phyloP scores from a whole-genome alignment of 2,329 filamentous ascomycete species.

The Ilyonectria mors-panacis region DNA sequence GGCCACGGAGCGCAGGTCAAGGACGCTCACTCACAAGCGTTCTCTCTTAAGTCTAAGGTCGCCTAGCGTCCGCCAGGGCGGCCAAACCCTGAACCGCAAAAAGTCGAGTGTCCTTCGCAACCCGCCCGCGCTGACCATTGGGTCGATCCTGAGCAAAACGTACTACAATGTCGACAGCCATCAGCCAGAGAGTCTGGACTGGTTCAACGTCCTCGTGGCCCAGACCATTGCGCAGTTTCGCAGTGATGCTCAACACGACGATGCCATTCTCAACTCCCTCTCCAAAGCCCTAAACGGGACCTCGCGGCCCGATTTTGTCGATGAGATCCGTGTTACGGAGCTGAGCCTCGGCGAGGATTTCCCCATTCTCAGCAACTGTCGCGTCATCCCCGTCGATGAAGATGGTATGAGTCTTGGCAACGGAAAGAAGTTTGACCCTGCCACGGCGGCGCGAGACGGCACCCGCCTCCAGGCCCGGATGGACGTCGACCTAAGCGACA shows the following conservation, averaged over 20 bases:
- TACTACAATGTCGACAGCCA: slow-evolving; percentile 98
- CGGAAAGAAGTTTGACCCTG: slow-evolving; percentile 66
- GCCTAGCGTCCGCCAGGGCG: slow-evolving; percentile 57
- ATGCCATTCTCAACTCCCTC: slow-evolving; percentile 88
- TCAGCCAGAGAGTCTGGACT: slow-evolving; percentile 96
- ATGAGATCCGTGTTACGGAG: slow-evolving; percentile 94
- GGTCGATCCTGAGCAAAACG: slow-evolving; percentile 94
- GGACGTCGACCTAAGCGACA: slow-evolving; percentile 97
- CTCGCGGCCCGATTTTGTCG: slow-evolving; percentile 89
- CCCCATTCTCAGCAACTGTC: slow-evolving; percentile 98
- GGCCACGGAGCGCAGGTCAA: slow-evolving; percentile 80
- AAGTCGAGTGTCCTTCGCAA: slow-evolving; percentile 81
- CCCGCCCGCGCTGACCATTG: slow-evolving; percentile 85
- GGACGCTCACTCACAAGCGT: slow-evolving; percentile 82
- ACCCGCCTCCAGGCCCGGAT: slow-evolving; percentile 91
- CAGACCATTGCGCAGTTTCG: slow-evolving; percentile 97
- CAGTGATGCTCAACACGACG: slow-evolving; percentile 91
- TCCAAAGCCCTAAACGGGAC: slow-evolving; percentile 90
- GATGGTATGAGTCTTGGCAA: slow-evolving; percentile 74
- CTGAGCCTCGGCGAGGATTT: slow-evolving; percentile 96
- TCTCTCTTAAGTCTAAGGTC: slow-evolving; percentile 76
- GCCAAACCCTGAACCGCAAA: slow-evolving; percentile 70
- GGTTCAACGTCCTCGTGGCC: slow-evolving; percentile 98
- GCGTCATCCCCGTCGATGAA: slow-evolving; percentile 92
- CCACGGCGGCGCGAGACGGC: slow-evolving; percentile 71